Evolutionary conservation across 2,329 filamentous ascomycete species (phyloP).

Genomic region (Chaetomiaceae sp.): DNA sequence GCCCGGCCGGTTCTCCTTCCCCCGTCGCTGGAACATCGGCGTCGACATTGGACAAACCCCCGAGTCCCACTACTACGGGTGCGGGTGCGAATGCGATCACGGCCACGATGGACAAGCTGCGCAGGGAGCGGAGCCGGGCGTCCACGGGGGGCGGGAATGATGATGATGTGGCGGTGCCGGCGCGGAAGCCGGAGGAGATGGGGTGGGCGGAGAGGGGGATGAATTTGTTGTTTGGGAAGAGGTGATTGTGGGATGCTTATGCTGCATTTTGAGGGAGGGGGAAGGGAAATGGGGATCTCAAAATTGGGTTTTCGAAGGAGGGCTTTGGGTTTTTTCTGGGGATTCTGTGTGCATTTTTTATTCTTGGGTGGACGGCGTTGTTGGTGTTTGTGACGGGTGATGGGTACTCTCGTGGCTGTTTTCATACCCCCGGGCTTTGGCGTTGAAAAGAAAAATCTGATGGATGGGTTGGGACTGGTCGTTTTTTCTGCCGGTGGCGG

Average conservation of each 20-base stretch:
- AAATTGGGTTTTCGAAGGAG: too few relatives aligned
- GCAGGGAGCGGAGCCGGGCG: not conserved
- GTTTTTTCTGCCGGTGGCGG: too few relatives aligned
- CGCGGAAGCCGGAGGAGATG: constrained; percentile 10
- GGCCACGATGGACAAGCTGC: not conserved
- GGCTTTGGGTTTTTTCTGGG: not conserved
- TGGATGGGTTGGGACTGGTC: not conserved
- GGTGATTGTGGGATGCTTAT: constrained; percentile 12
- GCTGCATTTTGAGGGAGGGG: too few relatives aligned
- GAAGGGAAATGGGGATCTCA: too few relatives aligned
- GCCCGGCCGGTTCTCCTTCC: too few relatives aligned
- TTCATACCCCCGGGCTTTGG: constrained; percentile 4
- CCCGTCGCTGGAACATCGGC: too few relatives aligned
- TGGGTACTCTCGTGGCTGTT: not conserved
- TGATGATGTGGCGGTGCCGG: constrained; percentile 3
- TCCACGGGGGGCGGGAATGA: too few relatives aligned
- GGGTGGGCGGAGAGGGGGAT: constrained; percentile 27
- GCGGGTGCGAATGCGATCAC: not conserved
- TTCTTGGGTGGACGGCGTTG: not conserved
- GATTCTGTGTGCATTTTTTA: not conserved
- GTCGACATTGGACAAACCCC: too few relatives aligned
- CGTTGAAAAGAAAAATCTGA: constrained; percentile 4
- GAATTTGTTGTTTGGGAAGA: constrained; percentile 26
- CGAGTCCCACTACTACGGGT: too few relatives aligned
- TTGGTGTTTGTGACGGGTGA: not conserved